phyloP scores from a whole-genome alignment of 108 stramenopile genomes.

The Skeletonema potamos region DNA sequence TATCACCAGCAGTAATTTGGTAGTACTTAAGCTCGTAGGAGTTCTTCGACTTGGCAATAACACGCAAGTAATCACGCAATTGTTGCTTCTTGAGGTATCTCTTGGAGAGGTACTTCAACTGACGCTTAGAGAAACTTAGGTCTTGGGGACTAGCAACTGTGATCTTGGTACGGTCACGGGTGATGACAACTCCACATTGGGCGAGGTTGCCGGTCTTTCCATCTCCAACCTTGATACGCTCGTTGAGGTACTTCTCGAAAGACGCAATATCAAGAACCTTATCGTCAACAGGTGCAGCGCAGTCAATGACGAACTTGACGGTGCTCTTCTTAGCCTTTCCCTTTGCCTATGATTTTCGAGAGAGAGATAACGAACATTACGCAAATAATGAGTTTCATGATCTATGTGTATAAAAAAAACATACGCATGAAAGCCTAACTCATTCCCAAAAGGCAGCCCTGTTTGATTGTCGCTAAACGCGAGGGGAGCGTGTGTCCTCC shows the following conservation, averaged over 20 bases:
- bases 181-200: constrained; percentile 78
- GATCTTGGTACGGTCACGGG: constrained; percentile 90
- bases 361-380: background rate
- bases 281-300: constrained; percentile 95
- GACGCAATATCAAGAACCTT: constrained; percentile 96
- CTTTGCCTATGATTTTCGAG: constrained; percentile 59
- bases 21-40: constrained; percentile 90
- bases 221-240: constrained; percentile 91
- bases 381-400: background rate
- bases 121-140: constrained; percentile 94
- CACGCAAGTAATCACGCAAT: constrained; percentile 97
- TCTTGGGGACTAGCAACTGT: constrained; percentile 89
- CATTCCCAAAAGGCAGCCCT: background rate
- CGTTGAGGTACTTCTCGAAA: constrained; percentile 99
- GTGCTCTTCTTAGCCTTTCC: constrained; percentile 85
- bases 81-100: constrained; percentile 99
- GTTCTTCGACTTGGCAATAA: constrained; percentile 94
- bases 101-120: constrained; percentile 98
- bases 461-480: constrained; percentile 27
- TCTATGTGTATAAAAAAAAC: background rate
- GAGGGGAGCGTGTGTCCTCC: background rate
- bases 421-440: background rate
- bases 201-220: constrained; percentile 81
- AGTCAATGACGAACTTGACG: constrained; percentile 98
- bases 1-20: constrained; percentile 72